Base-by-base conservation (phyloP, 208 protist genomes). In the Novymonas esmeraldas region DNA sequence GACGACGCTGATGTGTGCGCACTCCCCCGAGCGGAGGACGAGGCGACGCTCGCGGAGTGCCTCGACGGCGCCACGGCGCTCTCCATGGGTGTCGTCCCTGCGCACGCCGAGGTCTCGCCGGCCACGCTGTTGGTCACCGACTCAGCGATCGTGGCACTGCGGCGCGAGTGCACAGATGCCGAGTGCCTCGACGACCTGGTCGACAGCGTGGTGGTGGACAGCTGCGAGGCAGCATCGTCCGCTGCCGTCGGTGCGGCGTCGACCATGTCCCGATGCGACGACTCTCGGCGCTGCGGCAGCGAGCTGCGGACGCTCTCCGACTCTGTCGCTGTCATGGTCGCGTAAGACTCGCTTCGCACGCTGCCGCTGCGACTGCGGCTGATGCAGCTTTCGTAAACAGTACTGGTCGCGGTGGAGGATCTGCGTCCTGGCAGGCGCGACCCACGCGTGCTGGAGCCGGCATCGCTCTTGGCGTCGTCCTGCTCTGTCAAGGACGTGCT, bases 371-470 rank as follows among this genome's bases (percentile, higher is more conserved):
- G 52, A 14, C 54, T 51, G 20, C 33, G 34, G 10, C 44, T 41
- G 39, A 55, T 45, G n/a, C 22, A n/a, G n/a, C n/a, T n/a, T n/a
- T n/a, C n/a, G n/a, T n/a, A n/a, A n/a, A n/a, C n/a, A n/a, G n/a
- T 59, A 55, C 46, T 64, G 9, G 44, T 18, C 18, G 57, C 55
- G 0, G 6, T 33, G 14, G 48, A 48, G 20, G 14, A 14, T 1
- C 56, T 54, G 24, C 62, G 61, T 45, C 70, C 70, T 38, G 70
- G 70, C 33, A 76, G 41, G 11, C 62, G 70, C 18, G 29, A 56
- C 16, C 28, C 20, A n/a, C 16, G 56, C 31, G 70, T 49, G 63
- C 64, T 64, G 39, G 44, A 36, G 14, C 24, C 55, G 10, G n/a
- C 22, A 39, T 6, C 52, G 51, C 63, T 60, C 18, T 22, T 51